Base-by-base conservation (phyloP, 2,329 filamentous ascomycete species). In the Penicillium sp. region DNA sequence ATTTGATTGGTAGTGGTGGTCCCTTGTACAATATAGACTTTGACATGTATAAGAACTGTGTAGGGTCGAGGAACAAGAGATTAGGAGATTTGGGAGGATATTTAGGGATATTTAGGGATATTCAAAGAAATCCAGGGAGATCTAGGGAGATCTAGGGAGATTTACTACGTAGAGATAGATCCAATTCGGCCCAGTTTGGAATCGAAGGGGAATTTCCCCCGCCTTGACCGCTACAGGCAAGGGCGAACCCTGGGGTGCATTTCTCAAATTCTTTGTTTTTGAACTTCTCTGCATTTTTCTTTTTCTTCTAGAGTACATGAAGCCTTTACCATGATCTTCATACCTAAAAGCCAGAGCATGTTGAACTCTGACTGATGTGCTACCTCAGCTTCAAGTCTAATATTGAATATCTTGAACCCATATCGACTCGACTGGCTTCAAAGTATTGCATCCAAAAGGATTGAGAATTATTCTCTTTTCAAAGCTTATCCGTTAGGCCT, bases 211-310 rank as follows among this genome's bases (percentile, higher is more conserved):
- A 8, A n/a, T 19, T 7, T 25, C 25, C 37, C 48, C 48, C 48
- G 35, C 49, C 49, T 51, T 26, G 38, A 51, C 38, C 47, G 47
- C 37, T 50, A 37, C 40, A 51, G 50, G 42, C 50, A 53, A 46
- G 49, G 49, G 49, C 43, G 43, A 45, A 50, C 48, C 48, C 48
- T 28, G 48, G 48, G 48, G 48, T 50, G 35, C 37, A 50, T 50
- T 50, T 17, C 36, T 45, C 50, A 48, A 16, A 11, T 47, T 48
- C 26, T 45, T 48, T 48, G 43, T 48, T 35, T 26, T 17, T 38
- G 5, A n/a, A 53, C 42, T 22, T 40, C 26, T 17, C 25, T 8
- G 12, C n/a, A 14, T 25, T 30, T 36, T 26, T 17, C 9, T 22
- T 33, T 53, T 40, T 9, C n/a, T 35, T 52, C 19, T 40, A 26